A percentile compares a stretch with the other conserved stretches of the same genome.
phyloP scores from a whole-genome alignment of 2,329 filamentous ascomycete species.

The Verticillium nubilum region DNA sequence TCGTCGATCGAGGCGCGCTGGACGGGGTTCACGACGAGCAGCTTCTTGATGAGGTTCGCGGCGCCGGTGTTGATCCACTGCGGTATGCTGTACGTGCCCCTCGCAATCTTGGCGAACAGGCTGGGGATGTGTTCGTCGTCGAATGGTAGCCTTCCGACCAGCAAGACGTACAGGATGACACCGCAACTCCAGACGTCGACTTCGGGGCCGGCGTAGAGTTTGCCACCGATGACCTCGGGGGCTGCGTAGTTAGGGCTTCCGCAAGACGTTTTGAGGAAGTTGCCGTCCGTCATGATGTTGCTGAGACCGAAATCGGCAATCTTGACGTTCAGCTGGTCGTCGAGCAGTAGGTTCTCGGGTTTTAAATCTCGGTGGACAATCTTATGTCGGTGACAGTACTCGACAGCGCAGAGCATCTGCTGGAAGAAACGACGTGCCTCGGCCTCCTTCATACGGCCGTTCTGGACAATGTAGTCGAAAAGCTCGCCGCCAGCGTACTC shows the following conservation, averaged over 20 bases:
- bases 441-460: slow-evolving; percentile 84
- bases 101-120: slow-evolving; percentile 94
- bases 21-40: slow-evolving; percentile 93
- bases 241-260: slow-evolving; percentile 98
- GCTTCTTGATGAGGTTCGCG: slow-evolving; percentile 76
- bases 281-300: slow-evolving; percentile 99
- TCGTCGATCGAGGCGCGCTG: slow-evolving; percentile 91
- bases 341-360: slow-evolving; percentile 91
- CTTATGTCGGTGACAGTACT: slow-evolving; percentile 98
- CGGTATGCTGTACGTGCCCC: slow-evolving; percentile 88
- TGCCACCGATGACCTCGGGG: slow-evolving; percentile 95
- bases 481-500: slow-evolving; percentile 96
- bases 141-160: slow-evolving; percentile 82
- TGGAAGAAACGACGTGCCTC: slow-evolving; percentile 98
- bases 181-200: slow-evolving; percentile 98
- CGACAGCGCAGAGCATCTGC: slow-evolving; percentile 96
- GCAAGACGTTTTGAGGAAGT: slow-evolving; percentile 97
- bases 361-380: slow-evolving; percentile 98
- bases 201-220: slow-evolving; percentile 94
- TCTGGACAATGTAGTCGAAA: slow-evolving; percentile 96
- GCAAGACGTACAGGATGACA: slow-evolving; percentile 80
- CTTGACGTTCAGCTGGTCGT: slow-evolving; percentile 95
- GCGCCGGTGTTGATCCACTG: slow-evolving; percentile 86
- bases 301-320: slow-evolving; percentile 98
- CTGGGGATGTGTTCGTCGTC: slow-evolving; percentile 98